Percentiles rank a stretch among this genome's conserved stretches.
Conservation (phyloP, 208 protist species). For the Trypanosoma brucei region DNA sequence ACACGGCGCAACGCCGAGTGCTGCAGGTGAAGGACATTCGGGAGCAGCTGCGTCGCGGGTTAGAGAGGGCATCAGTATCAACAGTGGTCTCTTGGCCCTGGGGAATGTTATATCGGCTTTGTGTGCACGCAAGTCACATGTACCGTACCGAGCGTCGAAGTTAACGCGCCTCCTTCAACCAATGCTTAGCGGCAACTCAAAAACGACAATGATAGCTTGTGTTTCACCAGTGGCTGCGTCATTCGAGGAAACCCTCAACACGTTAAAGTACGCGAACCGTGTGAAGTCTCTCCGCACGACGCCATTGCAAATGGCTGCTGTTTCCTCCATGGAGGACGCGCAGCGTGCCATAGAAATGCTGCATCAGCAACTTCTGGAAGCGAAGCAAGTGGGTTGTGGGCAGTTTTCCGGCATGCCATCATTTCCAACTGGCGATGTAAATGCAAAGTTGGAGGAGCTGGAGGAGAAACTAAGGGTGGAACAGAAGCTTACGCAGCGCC, state of each 20-base stretch:
- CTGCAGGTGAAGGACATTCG: neutral
- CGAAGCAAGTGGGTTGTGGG: slow-evolving; percentile 31
- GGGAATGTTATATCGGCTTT: slow-evolving; percentile 93
- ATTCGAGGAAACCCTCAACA: slow-evolving; percentile 94
- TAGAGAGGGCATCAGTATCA: slow-evolving; percentile 93
- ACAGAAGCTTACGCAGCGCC: slow-evolving; percentile 43
- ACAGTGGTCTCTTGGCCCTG: slow-evolving; percentile 88
- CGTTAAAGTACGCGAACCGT: slow-evolving; percentile 95
- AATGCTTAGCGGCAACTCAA: slow-evolving; percentile 88
- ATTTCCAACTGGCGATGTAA: neutral
- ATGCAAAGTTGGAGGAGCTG: slow-evolving; percentile 9
- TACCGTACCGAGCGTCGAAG: slow-evolving; percentile 94
- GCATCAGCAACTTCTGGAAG: slow-evolving; percentile 52
- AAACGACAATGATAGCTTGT: slow-evolving; percentile 94
- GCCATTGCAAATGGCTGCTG: slow-evolving; percentile 49
- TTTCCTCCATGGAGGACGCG: slow-evolving; percentile 32
- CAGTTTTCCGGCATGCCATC: neutral
- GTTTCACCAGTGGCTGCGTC: slow-evolving; percentile 83
- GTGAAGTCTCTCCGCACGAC: slow-evolving; percentile 91
- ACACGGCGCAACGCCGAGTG: slow-evolving; percentile 25
- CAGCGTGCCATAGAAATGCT: slow-evolving; percentile 59
- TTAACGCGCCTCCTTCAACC: slow-evolving; percentile 94
- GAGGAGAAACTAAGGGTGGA: slow-evolving; percentile 37
- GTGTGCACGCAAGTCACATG: slow-evolving; percentile 73
- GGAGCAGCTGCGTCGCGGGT: slow-evolving; percentile 35